A percentile compares a stretch with the other conserved stretches of the same genome.
Evolutionary conservation across 2,329 filamentous ascomycete species (phyloP).

Genomic region (Fusarium temperatum): DNA sequence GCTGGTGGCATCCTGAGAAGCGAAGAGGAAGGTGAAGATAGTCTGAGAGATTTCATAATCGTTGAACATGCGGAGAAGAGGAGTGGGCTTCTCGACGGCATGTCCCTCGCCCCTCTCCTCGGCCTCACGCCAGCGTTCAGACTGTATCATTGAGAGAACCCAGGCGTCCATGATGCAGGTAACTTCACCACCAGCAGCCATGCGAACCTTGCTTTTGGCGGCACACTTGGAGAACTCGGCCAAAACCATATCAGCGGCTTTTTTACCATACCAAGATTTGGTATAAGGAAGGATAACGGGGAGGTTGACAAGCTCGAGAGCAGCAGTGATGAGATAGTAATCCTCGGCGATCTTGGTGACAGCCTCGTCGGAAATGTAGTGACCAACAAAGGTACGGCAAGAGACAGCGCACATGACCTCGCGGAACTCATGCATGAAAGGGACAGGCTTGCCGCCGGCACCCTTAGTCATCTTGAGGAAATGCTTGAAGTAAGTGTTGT

Average conservation of each 20-base stretch:
- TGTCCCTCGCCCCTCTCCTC: slow-evolving; percentile 78
- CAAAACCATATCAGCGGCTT: slow-evolving; percentile 91
- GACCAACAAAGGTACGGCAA: slow-evolving; percentile 94
- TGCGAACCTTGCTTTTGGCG: slow-evolving; percentile 90
- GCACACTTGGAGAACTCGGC: slow-evolving; percentile 90
- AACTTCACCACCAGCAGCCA: slow-evolving; percentile 86
- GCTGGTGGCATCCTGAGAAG: slow-evolving; percentile 95
- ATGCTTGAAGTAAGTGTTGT: slow-evolving; percentile 83
- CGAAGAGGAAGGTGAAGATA: slow-evolving; percentile 95
- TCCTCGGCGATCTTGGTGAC: slow-evolving; percentile 96
- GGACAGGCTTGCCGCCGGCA: slow-evolving; percentile 75
- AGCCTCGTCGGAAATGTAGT: slow-evolving; percentile 90
- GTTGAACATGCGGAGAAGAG: slow-evolving; percentile 84
- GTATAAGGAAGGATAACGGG: slow-evolving; percentile 95
- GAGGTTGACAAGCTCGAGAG: slow-evolving; percentile 97
- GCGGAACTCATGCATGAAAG: slow-evolving; percentile 92
- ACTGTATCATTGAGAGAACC: slow-evolving; percentile 89
- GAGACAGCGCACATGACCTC: slow-evolving; percentile 95
- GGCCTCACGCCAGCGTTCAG: slow-evolving; percentile 81
- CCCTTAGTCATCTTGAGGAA: slow-evolving; percentile 81
- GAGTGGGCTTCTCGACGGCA: slow-evolving; percentile 80
- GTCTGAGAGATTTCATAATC: slow-evolving; percentile 94
- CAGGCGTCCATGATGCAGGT: slow-evolving; percentile 96
- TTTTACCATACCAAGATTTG: slow-evolving; percentile 97
- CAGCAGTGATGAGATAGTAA: slow-evolving; percentile 95